Base-by-base conservation (phyloP, 768 basidiomycete genomes). In the Rhodotorula babjevae region DNA sequence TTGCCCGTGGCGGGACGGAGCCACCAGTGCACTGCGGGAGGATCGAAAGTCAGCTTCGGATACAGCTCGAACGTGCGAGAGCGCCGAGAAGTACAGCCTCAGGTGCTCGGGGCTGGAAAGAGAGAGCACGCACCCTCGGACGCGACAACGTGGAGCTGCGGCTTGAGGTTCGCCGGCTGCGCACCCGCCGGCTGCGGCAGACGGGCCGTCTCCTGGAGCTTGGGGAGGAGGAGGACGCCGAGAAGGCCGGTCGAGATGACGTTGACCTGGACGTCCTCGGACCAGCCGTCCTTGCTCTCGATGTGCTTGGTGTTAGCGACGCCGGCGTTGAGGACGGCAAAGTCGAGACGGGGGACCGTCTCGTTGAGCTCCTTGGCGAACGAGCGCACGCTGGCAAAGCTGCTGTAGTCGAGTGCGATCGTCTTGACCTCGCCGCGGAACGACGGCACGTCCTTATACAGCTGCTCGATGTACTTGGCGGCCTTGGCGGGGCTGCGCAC, bases 381-480 rank as follows among this genome's bases (percentile, higher is more conserved):
- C 9, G 40, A 9, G 16, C 23, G 21, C 3, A 59, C 40, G 36
- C 36, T 59, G 23, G 8, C 58, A 8, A 59, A 29, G 23, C 36
- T 19, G 25, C 12, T 25, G 29, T 42, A 23, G 58, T 59, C 58
- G 23, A 59, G 23, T 3, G 33, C 36, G 40, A 59, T 23, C 8
- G 36, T 23, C 25, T 59, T 59, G 58, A 59, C 36, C 36, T 59
- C 40, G 58, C 58, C 58, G 40, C 58, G 58, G 58, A 59, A 59
- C 7, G 23, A 5, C 25, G 58, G 58, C 19, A 59, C 58, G 3
- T 59, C 40, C 36, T 59, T 59, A 40, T 59, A 36, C 8, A 59
- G 58, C 25, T 18, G 12, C 58, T 59, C 29, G 40, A 27, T 23
- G 40, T 42, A 59, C 23, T 9, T 10, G 25, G 42, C 23, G 23